Evolutionary conservation across 1,284 basidiomycete species (phyloP).

Genomic region (Microbotryum scabiosae): DNA sequence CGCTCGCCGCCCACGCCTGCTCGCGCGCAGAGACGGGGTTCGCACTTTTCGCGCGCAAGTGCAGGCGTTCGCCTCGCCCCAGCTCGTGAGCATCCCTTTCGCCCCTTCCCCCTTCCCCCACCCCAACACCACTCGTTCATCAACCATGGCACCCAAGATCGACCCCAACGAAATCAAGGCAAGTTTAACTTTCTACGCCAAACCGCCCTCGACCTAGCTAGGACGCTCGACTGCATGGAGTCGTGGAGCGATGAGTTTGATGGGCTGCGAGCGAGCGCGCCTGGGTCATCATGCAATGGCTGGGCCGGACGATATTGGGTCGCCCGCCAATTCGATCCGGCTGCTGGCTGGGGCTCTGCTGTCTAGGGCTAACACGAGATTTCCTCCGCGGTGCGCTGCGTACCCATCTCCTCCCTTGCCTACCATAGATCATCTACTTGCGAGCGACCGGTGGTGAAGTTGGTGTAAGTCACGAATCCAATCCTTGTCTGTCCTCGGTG

Average conservation of each 20-base stretch:
- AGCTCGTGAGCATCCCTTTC: no score
- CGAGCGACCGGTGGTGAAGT: slow-evolving; percentile 99
- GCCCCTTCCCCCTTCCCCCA: no score
- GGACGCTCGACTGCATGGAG: no score
- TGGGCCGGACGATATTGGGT: background rate
- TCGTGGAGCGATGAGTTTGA: background rate
- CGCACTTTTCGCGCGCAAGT: no score
- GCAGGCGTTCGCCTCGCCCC: no score
- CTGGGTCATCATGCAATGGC: no score
- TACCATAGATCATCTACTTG: slow-evolving; percentile 80
- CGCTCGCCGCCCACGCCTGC: no score
- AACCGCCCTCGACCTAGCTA: no score
- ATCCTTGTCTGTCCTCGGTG: background rate
- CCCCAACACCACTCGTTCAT: background rate
- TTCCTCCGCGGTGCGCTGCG: background rate
- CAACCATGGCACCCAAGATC: slow-evolving; percentile 23
- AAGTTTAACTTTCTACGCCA: slow-evolving; percentile 8
- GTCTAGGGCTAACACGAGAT: slow-evolving; percentile 24
- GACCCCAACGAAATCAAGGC: slow-evolving; percentile 86
- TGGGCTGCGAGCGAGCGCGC: background rate
- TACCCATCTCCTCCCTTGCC: slow-evolving; percentile 38
- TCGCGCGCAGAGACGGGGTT: no score
- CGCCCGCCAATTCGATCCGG: background rate
- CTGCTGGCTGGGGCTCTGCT: slow-evolving; percentile 29
- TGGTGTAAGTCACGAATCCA: slow-evolving; percentile 46